Conservation (phyloP, 805 yeast genomes). For the Saturnispora ahearnii region DNA sequence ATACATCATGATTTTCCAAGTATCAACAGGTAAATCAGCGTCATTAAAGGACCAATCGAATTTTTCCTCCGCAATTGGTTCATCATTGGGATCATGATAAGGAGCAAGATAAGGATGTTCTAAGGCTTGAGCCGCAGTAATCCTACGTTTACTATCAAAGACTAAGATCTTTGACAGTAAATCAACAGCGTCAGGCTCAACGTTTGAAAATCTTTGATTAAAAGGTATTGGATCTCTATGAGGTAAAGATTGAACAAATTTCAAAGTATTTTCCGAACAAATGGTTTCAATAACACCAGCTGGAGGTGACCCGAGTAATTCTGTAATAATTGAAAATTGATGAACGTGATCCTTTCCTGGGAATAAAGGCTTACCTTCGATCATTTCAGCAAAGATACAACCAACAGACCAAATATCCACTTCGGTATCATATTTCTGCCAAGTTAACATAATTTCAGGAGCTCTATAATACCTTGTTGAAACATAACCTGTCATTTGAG, state of each 20-base stretch:
- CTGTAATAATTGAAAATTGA: conserved; percentile 95
- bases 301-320: conserved; percentile 88
- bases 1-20: conserved; percentile 99
- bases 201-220: conserved; percentile 66
- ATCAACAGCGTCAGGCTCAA: conserved; percentile 83
- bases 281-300: conserved; percentile 92
- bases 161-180: conserved; percentile 82
- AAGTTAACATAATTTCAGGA: conserved; percentile 72
- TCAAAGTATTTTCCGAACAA: conserved; percentile 88
- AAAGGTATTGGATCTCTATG: conserved; percentile 88
- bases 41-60: conserved; percentile 99
- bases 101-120: conserved; percentile 88
- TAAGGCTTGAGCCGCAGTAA: conserved; percentile 85
- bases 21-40: conserved; percentile 94
- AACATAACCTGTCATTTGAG: conserved; percentile 63
- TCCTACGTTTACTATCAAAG: conserved; percentile 90
- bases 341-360: conserved; percentile 96
- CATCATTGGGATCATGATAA: conserved; percentile 96
- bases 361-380: conserved; percentile 52
- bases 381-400: conserved; percentile 66
- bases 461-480: conserved; percentile 84
- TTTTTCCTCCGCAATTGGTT: conserved; percentile 84
- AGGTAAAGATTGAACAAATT: conserved; percentile 91
- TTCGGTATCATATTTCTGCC: conserved; percentile 64
- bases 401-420: conserved; percentile 80